phyloP scores from a whole-genome alignment of 805 yeast genomes.

The Nakazawaea ernobii region DNA sequence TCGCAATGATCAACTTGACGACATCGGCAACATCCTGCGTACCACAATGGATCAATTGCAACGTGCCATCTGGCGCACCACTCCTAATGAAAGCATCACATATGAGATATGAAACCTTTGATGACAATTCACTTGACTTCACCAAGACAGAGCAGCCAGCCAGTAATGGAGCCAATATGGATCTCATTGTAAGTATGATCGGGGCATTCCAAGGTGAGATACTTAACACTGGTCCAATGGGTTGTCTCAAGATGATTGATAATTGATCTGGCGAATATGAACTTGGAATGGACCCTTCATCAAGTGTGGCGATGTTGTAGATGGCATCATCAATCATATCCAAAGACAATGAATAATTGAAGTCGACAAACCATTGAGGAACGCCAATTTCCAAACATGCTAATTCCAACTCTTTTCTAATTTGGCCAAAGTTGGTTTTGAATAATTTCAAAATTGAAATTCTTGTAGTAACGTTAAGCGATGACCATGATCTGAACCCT shows the following conservation, averaged over 20 bases:
- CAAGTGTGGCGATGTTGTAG: constrained; percentile 15
- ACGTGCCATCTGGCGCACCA: constrained; percentile 31
- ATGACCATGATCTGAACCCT: constrained; percentile 18
- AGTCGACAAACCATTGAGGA: constrained; percentile 30
- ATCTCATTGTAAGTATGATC: constrained; percentile 31
- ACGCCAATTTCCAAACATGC: constrained; percentile 29
- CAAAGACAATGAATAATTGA: constrained; percentile 26
- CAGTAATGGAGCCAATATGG: constrained; percentile 37
- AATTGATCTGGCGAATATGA: constrained; percentile 12
- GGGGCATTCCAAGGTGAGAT: constrained; percentile 49
- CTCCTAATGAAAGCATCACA: constrained; percentile 29
- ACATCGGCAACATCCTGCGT: constrained; percentile 22
- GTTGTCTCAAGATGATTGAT: constrained; percentile 27
- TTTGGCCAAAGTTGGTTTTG: constrained; percentile 6
- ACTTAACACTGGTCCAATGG: constrained; percentile 40
- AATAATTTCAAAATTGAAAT: constrained; percentile 12
- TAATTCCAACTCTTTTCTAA: constrained; percentile 14
- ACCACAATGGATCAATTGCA: constrained; percentile 29
- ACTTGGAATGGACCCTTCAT: constrained; percentile 18
- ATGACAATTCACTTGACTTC: constrained; percentile 35
- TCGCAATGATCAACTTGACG: constrained; percentile 22
- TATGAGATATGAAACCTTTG: constrained; percentile 26
- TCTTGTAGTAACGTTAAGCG: constrained; percentile 9
- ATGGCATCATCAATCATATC: constrained; percentile 26
- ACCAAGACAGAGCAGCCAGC: constrained; percentile 44